Evolutionary conservation across 257 asterid genomes (phyloP), one percentile per base, ranked within the genome.

Genomic region (Capsicum rhomboideum): DNA sequence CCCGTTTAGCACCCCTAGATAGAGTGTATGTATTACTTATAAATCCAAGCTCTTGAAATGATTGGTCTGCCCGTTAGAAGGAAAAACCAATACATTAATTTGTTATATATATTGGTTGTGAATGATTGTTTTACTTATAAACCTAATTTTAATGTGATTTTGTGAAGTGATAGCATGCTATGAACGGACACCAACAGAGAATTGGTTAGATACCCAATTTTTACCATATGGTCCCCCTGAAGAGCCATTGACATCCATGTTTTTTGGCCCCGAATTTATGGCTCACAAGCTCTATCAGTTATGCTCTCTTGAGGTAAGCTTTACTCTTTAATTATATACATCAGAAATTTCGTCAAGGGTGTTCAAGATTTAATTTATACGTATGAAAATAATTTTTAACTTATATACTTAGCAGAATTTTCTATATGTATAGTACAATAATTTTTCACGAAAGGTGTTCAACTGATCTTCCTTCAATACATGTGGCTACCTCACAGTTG

Each of bases 201-300:
- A 58, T 1, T 89, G 88, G 91, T 31, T 91, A 59, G 95, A 93
- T 85, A 90, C 91, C 3, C 67, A 86, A 31, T 83, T 88, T 66
- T 78, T 52, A 80, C 83, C 91, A 3, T 87, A 71, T 66, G 94
- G 91, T n/a, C 42, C 85, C 37, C 85, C 82, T 1, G 90, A 89
- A 53, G 86, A 91, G 29, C 87, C 89, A 78, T 85, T 61, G 4
- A 83, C 84, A 4, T 84, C 93, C 6, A 37, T 88, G 68, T 8
- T 80, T 2, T 90, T 93, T 28, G 94, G 92, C 16, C 92, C 92
- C 18, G 42, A 82, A 6, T 86, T 82, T 78, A 1, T 87, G 64
- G 42, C 91, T 21, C 8, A 80, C 83, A 90, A 64, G 17, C 88
- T 90, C 11, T 93, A 90, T 77, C 87, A 85, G 7, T 84, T 72